Conservation (phyloP, 495 filamentous ascomycete genomes). For the Neurospora sp. region DNA sequence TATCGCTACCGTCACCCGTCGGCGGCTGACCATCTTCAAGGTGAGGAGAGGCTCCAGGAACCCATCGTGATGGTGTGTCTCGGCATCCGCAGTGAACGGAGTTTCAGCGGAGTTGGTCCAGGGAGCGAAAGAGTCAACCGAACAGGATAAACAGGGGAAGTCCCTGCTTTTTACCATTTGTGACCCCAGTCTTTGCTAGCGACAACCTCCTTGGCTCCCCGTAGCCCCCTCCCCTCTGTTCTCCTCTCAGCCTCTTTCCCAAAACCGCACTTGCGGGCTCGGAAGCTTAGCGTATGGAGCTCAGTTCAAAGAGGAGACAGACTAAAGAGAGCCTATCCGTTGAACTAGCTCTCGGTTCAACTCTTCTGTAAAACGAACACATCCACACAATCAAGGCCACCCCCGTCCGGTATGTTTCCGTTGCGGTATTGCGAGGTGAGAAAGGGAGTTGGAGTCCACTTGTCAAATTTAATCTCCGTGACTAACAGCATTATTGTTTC, state of each 20-base stretch:
- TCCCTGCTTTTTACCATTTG: not conserved
- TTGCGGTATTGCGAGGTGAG: not conserved
- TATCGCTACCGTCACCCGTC: not conserved
- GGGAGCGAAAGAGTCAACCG: not conserved
- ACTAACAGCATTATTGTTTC: not conserved
- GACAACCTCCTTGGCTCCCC: not conserved
- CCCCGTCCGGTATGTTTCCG: not conserved
- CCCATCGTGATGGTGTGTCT: not conserved
- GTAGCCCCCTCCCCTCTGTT: not conserved
- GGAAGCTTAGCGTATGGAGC: not conserved
- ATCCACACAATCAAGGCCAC: not conserved
- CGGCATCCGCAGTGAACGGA: not conserved
- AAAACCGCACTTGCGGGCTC: not conserved
- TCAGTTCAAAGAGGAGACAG: not conserved
- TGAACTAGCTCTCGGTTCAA: not conserved
- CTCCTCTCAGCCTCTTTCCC: not conserved
- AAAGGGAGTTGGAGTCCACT: not conserved
- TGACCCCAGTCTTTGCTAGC: not conserved
- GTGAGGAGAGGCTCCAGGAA: not conserved
- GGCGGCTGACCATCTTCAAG: not conserved
- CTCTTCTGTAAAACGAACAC: not conserved
- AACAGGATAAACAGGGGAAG: not conserved
- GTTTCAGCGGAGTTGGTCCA: not conserved
- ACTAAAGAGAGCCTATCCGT: not conserved
- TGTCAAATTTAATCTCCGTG: not conserved